Percentiles rank a stretch among this genome's conserved stretches.
Conservation (phyloP, 345 rosid species). For the Brassica rapa region DNA sequence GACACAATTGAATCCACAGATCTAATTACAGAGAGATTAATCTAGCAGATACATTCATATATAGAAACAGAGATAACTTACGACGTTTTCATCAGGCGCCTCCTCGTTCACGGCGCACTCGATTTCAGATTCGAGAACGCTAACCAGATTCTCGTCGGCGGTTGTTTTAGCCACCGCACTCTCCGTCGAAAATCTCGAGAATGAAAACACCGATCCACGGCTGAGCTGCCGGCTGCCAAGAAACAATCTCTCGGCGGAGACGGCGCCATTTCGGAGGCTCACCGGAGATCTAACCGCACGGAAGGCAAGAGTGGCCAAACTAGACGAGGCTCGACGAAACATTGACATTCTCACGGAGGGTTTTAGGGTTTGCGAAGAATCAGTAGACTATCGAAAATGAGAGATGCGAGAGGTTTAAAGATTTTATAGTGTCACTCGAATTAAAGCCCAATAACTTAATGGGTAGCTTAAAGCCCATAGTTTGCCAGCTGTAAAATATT, state of each 20-base stretch:
- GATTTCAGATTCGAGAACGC: conserved; percentile 55
- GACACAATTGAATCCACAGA: background rate
- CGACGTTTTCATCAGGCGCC: conserved; percentile 31
- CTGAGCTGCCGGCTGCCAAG: conserved; percentile 27
- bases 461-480: background rate
- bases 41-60: background rate
- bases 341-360: conserved; percentile 38
- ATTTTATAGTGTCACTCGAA: background rate
- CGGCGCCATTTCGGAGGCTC: conserved; percentile 32
- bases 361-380: conserved; percentile 9
- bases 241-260: conserved; percentile 20
- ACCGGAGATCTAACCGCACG: conserved; percentile 46
- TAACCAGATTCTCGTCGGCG: conserved; percentile 49
- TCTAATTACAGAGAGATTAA: background rate
- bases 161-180: conserved; percentile 24
- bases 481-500: background rate
- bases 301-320: conserved; percentile 42
- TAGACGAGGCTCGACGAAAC: conserved; percentile 52
- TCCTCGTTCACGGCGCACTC: conserved; percentile 51
- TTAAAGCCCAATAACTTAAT: background rate
- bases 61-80: conserved; percentile 11
- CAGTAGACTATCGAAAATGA: background rate
- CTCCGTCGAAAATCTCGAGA: conserved; percentile 39
- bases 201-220: conserved; percentile 15
- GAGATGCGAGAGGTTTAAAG: conserved; percentile 22